These are phyloP conservation scores for Ustilago esculenta DNA, from an alignment of 1,284 basidiomycete species.

Conservation along the genomic window DNA sequence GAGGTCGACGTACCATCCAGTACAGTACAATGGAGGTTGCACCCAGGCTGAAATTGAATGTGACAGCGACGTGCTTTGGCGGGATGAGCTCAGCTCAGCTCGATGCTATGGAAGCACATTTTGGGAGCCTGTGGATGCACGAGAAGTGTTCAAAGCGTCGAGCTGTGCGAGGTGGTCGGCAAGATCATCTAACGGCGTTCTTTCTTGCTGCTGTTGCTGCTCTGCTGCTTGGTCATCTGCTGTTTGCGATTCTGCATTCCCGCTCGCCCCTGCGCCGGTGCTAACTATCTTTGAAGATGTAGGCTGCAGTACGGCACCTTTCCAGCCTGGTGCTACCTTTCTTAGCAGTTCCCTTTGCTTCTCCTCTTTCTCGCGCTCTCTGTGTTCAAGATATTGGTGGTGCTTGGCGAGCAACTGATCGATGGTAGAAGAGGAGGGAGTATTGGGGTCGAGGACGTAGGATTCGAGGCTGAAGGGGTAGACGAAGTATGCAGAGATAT, in stretches of 20 bases:
- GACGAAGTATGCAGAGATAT: constrained; percentile 58
- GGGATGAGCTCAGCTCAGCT: background rate
- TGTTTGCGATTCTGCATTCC: background rate
- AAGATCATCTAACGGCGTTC: constrained; percentile 42
- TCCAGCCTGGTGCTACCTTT: constrained; percentile 40
- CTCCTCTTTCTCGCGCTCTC: constrained; percentile 24
- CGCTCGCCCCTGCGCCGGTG: background rate
- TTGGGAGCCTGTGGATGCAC: background rate
- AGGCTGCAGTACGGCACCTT: constrained; percentile 23
- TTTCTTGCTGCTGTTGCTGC: constrained; percentile 13
- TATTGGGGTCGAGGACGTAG: constrained; percentile 50
- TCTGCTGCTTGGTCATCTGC: background rate
- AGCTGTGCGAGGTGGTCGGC: constrained; percentile 47
- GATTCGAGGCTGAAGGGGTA: constrained; percentile 58
- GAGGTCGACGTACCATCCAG: too few species aligned
- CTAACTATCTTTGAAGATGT: background rate
- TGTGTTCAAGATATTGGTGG: constrained; percentile 17
- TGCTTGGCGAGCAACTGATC: constrained; percentile 30
- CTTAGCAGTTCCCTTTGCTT: constrained; percentile 17
- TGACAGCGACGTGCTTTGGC: too few species aligned
- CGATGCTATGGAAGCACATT: background rate
- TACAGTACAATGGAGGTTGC: too few species aligned
- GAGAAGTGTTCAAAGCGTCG: constrained; percentile 14
- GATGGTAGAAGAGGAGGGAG: constrained; percentile 26
- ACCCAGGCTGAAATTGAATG: too few species aligned